Evolutionary conservation across 2,329 filamentous ascomycete genomes (phyloP), one percentile per base, ranked within the genome.

Genomic region (Chaetoscypha palmicola): DNA sequence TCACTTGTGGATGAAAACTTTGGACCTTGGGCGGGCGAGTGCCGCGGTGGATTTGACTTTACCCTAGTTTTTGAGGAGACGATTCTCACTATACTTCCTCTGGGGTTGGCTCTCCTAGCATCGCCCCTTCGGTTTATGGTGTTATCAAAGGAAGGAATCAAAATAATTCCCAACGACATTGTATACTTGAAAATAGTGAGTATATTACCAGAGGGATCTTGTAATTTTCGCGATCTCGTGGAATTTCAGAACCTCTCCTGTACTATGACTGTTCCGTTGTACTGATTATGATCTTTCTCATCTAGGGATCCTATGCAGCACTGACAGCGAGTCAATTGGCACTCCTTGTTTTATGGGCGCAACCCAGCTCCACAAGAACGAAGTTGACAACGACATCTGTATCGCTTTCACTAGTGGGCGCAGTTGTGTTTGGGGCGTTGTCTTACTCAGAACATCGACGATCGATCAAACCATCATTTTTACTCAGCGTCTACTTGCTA

Each of bases 351-450:
- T n/a, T 41, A 14, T 41, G 39, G 39, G 28, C 39, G 9, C 22
- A 34, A 16, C 20, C 28, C 1, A 33, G 19, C 14, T 17, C 39
- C 10, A 20, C 28, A 22, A 41, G 24, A n/a, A 41, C 35, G 8
- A 22, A 17, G 16, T 7, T 41, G 2, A 36, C 42, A 12, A 2
- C 71, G 60, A 21, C 35, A 10, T n/a, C 35, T 5, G 16, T 11
- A 5, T 26, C 24, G 12, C 16, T 45, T n/a, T 16, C 28, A 5
- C 12, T 34, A 17, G 30, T 20, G 22, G 14, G 7, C n/a, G 17
- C 37, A 11, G 26, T 38, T 14, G 12, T 36, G 19, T 40, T 26
- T n/a, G 14, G 16, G n/a, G 19, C 30, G 8, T 26, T 45, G 4
- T 40, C 35, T 17, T 30, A 30, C 10, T 22, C 17, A 20, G 42